Evolutionary conservation across 805 yeast genomes (phyloP).

Genomic region (Clavispora asparagi): DNA sequence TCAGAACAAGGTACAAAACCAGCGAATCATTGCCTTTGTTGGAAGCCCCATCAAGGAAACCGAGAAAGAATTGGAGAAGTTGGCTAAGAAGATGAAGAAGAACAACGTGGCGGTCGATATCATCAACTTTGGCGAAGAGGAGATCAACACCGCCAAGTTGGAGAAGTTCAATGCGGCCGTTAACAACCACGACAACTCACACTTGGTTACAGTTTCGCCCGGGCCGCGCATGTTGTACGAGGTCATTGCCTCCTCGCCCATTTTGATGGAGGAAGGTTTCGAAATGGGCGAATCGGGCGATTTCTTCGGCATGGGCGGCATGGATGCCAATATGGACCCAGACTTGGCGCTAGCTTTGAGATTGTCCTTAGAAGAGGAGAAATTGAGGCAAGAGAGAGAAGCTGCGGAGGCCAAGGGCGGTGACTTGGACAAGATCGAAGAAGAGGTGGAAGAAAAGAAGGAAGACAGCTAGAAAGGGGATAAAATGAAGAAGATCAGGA

Average conservation of each 20-base stretch:
- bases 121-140: conserved; percentile 88
- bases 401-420: conserved; percentile 29
- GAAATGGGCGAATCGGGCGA: conserved; percentile 37
- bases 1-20: conserved; percentile 88
- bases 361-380: conserved; percentile 91
- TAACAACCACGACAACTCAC: conserved; percentile 73
- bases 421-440: conserved; percentile 30
- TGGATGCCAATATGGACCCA: conserved; percentile 90
- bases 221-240: conserved; percentile 84
- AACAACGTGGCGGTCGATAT: conserved; percentile 87
- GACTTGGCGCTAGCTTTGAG: conserved; percentile 95
- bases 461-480: conserved; percentile 5
- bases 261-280: conserved; percentile 62
- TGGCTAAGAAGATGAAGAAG: conserved; percentile 91
- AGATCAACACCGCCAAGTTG: conserved; percentile 66
- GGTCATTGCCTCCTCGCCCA: conserved; percentile 69
- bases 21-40: conserved; percentile 83
- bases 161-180: conserved; percentile 73
- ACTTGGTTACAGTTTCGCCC: conserved; percentile 81
- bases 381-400: conserved; percentile 81
- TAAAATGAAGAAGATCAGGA: not conserved
- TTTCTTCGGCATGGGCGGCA: conserved; percentile 37
- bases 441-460: conserved; percentile 16
- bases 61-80: conserved; percentile 66
- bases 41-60: conserved; percentile 77